These are phyloP conservation scores for Trichoderma lentiforme DNA, from an alignment of 2,329 filamentous ascomycete species.

Conservation along the genomic window DNA sequence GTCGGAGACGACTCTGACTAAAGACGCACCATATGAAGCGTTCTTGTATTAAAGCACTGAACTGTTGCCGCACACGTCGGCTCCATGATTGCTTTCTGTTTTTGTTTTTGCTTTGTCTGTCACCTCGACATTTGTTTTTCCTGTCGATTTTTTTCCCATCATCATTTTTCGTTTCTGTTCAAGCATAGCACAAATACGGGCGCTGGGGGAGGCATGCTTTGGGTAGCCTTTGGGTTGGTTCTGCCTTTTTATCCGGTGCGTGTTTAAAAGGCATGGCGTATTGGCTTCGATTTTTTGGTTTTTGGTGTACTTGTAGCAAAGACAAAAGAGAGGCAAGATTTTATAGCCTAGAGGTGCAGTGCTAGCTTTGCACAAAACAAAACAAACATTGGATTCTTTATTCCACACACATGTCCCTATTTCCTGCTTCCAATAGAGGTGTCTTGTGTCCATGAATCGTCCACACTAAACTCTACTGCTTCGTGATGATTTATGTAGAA, in stretches of 20 bases:
- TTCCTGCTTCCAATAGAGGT: not conserved
- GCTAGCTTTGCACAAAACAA: conserved; percentile 14
- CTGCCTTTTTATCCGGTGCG: conserved; percentile 5
- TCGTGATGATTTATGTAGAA: not conserved
- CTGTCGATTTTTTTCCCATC: not conserved
- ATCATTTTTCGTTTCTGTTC: conserved; percentile 1
- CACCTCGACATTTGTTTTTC: not conserved
- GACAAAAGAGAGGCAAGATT: conserved; percentile 12
- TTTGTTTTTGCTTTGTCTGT: conserved; percentile 8
- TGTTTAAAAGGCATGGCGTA: conserved; percentile 11
- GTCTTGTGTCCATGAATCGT: not conserved
- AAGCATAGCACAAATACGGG: conserved; percentile 9
- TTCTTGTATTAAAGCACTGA: not conserved
- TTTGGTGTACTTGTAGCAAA: conserved; percentile 12
- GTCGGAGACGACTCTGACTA: conserved; percentile 39
- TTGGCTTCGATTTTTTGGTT: not conserved
- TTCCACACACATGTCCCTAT: not conserved
- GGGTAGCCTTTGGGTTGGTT: conserved; percentile 15
- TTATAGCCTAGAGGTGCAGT: conserved; percentile 14
- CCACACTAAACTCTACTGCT: not conserved
- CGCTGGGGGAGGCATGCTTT: conserved; percentile 4
- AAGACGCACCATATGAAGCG: conserved; percentile 5
- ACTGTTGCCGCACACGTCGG: not conserved
- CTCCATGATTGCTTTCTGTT: not conserved
- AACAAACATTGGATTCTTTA: not conserved